Percentiles rank a stretch among this genome's conserved stretches.
phyloP scores from a whole-genome alignment of 768 basidiomycete genomes.

The Lanmaoa pseudosensibilis region DNA sequence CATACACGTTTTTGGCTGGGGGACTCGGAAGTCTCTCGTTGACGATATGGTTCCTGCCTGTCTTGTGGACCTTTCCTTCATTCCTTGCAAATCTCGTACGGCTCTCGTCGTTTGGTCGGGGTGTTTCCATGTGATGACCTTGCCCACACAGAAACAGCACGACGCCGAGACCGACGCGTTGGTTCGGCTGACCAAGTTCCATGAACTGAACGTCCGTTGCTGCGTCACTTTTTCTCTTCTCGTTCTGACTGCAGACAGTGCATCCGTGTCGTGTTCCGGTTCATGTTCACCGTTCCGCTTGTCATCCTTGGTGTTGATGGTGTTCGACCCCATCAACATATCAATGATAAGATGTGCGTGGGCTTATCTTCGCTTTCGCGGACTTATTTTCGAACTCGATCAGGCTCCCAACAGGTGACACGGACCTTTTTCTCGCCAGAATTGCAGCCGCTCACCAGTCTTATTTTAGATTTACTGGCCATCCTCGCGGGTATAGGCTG shows the following conservation, averaged over 20 bases:
- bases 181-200: constrained; percentile 74
- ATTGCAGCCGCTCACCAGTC: neutral
- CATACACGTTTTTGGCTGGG: constrained; percentile 68
- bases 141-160: constrained; percentile 47
- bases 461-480: constrained; percentile 52
- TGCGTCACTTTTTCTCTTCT: neutral
- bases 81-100: constrained; percentile 64
- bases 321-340: constrained; percentile 53
- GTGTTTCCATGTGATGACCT: neutral
- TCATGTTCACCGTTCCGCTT: constrained; percentile 66
- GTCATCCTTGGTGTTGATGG: constrained; percentile 72
- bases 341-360: constrained; percentile 61
- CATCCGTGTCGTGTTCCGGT: constrained; percentile 71
- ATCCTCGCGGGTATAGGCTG: constrained; percentile 60
- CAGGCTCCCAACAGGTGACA: constrained; percentile 31
- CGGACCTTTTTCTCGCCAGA: too few relatives aligned
- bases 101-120: neutral
- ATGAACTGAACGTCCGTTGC: constrained; percentile 72
- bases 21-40: constrained; percentile 66
- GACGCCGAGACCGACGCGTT: constrained; percentile 66
- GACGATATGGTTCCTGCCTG: constrained; percentile 73
- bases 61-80: constrained; percentile 69
- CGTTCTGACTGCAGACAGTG: constrained; percentile 39
- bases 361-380: too few relatives aligned
- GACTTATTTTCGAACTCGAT: neutral